phyloP scores from a whole-genome alignment of 2,329 filamentous ascomycete species.

The Metarhizium guizhouense region DNA sequence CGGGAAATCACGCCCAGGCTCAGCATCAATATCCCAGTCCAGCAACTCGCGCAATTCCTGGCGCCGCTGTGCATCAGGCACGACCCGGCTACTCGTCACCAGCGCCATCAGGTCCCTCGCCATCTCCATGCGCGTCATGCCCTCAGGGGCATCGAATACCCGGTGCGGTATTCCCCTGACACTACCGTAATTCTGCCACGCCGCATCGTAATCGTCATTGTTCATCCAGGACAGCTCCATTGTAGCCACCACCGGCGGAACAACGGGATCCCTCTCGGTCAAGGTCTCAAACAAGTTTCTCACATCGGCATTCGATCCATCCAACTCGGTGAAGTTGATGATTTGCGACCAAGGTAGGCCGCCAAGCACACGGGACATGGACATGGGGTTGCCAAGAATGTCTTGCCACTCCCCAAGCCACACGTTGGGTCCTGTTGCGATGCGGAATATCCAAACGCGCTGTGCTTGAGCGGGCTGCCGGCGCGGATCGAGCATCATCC shows the following conservation, averaged over 20 bases:
- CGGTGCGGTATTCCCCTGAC: background rate
- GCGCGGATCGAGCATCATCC: background rate
- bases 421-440: background rate
- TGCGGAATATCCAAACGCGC: background rate
- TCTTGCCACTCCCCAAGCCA: background rate
- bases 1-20: background rate
- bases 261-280: background rate
- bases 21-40: background rate
- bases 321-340: background rate
- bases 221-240: background rate
- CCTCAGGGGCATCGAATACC: background rate
- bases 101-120: background rate
- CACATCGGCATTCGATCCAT: background rate
- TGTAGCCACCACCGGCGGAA: background rate
- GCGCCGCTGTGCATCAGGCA: background rate
- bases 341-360: background rate
- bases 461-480: background rate
- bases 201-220: background rate
- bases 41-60: background rate
- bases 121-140: background rate
- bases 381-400: background rate
- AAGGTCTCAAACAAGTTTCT: background rate
- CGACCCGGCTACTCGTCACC: background rate
- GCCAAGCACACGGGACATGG: background rate
- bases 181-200: background rate